Conservation (phyloP, 495 filamentous ascomycete genomes). For the Trichoderma virens region DNA sequence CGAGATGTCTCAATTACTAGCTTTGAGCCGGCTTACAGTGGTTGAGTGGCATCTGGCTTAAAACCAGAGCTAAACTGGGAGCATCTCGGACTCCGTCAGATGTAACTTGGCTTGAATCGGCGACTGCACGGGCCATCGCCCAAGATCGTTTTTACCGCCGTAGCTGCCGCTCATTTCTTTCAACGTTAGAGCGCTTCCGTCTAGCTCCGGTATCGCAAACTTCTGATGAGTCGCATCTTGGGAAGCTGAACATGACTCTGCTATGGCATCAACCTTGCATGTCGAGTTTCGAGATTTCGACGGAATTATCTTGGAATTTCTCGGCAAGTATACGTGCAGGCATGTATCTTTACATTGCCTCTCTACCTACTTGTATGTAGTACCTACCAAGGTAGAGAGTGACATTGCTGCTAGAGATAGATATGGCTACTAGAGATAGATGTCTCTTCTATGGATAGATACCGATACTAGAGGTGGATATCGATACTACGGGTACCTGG, state of each 20-base stretch:
- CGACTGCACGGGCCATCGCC: constrained; percentile 5
- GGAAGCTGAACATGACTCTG: background rate
- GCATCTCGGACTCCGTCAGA: background rate
- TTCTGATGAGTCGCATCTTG: background rate
- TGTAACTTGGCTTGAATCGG: background rate
- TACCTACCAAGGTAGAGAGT: no score
- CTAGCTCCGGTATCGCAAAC: background rate
- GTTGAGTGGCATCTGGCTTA: no score
- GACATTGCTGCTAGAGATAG: no score
- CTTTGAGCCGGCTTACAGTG: no score
- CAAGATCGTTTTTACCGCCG: background rate
- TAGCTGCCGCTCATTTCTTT: background rate
- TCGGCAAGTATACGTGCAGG: background rate
- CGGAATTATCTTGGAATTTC: background rate
- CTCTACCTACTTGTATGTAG: no score
- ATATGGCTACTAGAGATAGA: no score
- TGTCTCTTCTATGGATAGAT: no score
- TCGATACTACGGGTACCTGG: no score
- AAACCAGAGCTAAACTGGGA: background rate
- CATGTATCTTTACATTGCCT: background rate
- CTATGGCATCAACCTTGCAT: background rate
- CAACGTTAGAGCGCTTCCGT: background rate
- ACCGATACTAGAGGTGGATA: no score
- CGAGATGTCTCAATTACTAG: no score
- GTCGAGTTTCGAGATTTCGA: background rate